Base-by-base conservation (phyloP, 164 flowering plant genomes). In the Kalanchoe fedtschenkoi region DNA sequence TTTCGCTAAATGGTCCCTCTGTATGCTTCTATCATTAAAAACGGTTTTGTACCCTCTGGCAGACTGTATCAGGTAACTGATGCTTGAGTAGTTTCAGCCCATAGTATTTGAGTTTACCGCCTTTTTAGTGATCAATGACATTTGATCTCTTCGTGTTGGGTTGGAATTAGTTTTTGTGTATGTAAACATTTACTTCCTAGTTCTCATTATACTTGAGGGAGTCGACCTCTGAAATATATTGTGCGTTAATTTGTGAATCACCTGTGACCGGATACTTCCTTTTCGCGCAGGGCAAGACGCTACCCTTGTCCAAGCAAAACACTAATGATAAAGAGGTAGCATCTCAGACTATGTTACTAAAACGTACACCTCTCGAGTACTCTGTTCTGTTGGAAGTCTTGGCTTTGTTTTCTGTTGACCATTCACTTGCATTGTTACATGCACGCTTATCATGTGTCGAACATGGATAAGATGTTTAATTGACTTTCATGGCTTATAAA, bases 221-320 rank as follows among this genome's bases (percentile, higher is more conserved):
- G n/a, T n/a, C n/a, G n/a, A n/a, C n/a, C n/a, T n/a, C n/a, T n/a
- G n/a, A n/a, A 1, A 42, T 15, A 11, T 42, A 19, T 42, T 17
- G 46, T 14, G 14, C 17, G 5, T 42, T 6, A 42, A 5, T 10
- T 17, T 42, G 6, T 11, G 17, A 17, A 60, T 58, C 63, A 32
- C 34, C 26, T 53, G n/a, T n/a, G n/a, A n/a, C n/a, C n/a, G n/a
- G n/a, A n/a, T n/a, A n/a, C n/a, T n/a, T n/a, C n/a, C n/a, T n/a
- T n/a, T n/a, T n/a, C 67, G 22, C 65, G 59, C 80, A 80, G 84
- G 70, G 57, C 32, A 80, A 79, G 76, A 37, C 22, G 29, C 35
- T 22, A 44, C 5, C 58, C 34, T 24, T 56, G 46, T 66, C 34
- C 26, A 68, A 64, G 43, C 60, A 42, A 51, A 68, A 58, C 29